Evolutionary conservation across 345 rosid species (phyloP).

Genomic region (Eucalyptus leucophloia): DNA sequence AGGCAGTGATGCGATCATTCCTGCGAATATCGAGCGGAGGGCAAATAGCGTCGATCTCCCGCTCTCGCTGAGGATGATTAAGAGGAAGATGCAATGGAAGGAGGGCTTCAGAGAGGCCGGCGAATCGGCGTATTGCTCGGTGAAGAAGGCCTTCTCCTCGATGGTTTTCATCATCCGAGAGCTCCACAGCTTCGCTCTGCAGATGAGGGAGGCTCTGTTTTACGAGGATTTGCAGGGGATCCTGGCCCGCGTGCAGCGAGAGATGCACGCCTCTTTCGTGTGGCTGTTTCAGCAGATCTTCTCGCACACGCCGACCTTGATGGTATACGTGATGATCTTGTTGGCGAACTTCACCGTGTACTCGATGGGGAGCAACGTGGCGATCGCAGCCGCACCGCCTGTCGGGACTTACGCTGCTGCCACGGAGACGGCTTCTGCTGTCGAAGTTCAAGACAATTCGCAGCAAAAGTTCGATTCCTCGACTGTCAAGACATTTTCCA

Average conservation of each 20-base stretch:
- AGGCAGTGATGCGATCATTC: constrained; percentile 2
- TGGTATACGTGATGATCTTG: constrained; percentile 88
- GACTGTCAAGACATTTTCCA: constrained; percentile 23
- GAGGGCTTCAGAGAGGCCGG: constrained; percentile 53
- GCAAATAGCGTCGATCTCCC: constrained; percentile 83
- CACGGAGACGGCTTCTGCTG: constrained; percentile 4
- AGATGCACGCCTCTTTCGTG: constrained; percentile 78
- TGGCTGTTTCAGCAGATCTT: constrained; percentile 93
- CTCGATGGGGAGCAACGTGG: constrained; percentile 45
- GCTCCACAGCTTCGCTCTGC: constrained; percentile 61
- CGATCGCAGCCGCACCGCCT: constrained; percentile 29
- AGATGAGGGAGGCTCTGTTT: constrained; percentile 57
- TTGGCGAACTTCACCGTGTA: constrained; percentile 79
- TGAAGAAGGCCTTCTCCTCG: constrained; percentile 82
- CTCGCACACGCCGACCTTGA: constrained; percentile 83
- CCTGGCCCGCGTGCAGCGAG: constrained; percentile 47
- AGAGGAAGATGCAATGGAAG: constrained; percentile 67
- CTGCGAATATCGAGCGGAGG: constrained; percentile 61
- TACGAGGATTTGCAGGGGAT: constrained; percentile 68
- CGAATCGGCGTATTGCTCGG: constrained; percentile 53
- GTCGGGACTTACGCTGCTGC: constrained; percentile 7
- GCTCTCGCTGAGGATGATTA: constrained; percentile 62
- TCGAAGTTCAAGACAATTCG: constrained; percentile 7
- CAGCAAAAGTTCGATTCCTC: constrained; percentile 39
- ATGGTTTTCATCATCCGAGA: constrained; percentile 92